Evolutionary conservation across 805 yeast genomes (phyloP).

Genomic region (Nakazawaea wickerhamii): DNA sequence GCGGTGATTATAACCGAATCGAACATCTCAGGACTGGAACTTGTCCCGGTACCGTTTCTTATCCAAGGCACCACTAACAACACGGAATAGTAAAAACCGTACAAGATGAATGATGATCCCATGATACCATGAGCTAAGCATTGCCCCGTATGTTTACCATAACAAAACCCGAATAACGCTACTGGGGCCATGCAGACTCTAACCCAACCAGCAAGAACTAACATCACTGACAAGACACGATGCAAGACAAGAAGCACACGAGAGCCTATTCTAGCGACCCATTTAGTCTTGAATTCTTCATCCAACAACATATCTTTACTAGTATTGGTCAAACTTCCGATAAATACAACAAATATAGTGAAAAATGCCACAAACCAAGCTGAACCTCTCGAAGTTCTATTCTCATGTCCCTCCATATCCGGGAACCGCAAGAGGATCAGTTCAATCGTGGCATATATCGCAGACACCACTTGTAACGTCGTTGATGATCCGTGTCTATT

Average conservation of each 20-base stretch:
- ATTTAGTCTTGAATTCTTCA: constrained; percentile 24
- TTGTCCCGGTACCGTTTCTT: constrained; percentile 37
- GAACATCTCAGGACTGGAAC: constrained; percentile 74
- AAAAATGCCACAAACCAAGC: constrained; percentile 54
- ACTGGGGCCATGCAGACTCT: constrained; percentile 77
- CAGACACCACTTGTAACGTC: constrained; percentile 39
- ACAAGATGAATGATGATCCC: constrained; percentile 83
- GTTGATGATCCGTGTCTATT: constrained; percentile 39
- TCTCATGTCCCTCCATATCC: constrained; percentile 62
- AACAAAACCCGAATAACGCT: constrained; percentile 83
- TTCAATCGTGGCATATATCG: constrained; percentile 51
- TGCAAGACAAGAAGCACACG: constrained; percentile 30
- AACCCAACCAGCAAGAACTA: constrained; percentile 66
- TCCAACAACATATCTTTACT: constrained; percentile 35
- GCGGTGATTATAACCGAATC: constrained; percentile 75
- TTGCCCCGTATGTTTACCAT: constrained; percentile 81
- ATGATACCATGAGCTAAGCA: constrained; percentile 96
- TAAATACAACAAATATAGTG: constrained; percentile 41
- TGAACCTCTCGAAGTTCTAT: constrained; percentile 60
- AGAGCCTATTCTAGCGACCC: constrained; percentile 33
- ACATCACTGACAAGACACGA: constrained; percentile 40
- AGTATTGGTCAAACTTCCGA: constrained; percentile 54
- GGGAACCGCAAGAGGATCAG: constrained; percentile 55
- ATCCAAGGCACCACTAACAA: constrained; percentile 76
- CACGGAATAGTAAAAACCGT: constrained; percentile 66